These are phyloP conservation scores for Cyberlindnera euphorbiiphila DNA, from an alignment of 805 yeast species.

Conservation along the genomic window DNA sequence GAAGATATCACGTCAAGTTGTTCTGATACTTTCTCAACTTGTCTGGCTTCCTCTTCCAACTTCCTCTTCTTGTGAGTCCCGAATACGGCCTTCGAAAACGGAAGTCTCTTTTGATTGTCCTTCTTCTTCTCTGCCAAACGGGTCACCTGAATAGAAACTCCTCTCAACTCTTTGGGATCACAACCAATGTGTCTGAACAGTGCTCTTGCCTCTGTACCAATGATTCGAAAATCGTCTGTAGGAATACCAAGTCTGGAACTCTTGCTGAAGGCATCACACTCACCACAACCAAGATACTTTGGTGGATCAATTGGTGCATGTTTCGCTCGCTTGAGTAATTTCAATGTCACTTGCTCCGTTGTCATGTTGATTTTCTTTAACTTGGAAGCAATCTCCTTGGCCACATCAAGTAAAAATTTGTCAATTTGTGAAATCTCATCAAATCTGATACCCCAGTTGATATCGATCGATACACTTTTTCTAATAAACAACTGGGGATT, in stretches of 20 bases:
- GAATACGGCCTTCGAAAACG: constrained; percentile 27
- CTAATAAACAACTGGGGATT: constrained; percentile 51
- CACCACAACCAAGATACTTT: constrained; percentile 83
- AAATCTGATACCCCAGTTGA: constrained; percentile 87
- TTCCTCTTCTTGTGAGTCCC: constrained; percentile 11
- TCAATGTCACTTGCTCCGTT: constrained; percentile 60
- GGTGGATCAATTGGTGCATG: constrained; percentile 73
- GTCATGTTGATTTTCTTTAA: constrained; percentile 41
- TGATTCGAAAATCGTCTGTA: constrained; percentile 55
- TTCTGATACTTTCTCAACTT: background rate
- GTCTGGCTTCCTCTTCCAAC: constrained; percentile 1
- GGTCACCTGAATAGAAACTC: constrained; percentile 68
- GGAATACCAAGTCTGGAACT: constrained; percentile 57
- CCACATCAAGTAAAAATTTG: constrained; percentile 51
- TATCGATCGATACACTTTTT: constrained; percentile 81
- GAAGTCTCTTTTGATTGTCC: constrained; percentile 32
- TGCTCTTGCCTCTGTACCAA: constrained; percentile 56
- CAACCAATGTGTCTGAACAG: constrained; percentile 53
- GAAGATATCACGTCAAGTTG: background rate
- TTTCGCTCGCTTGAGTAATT: constrained; percentile 57
- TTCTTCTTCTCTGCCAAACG: constrained; percentile 41
- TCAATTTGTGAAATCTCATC: constrained; percentile 58
- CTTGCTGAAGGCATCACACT: constrained; percentile 61
- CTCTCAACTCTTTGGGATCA: constrained; percentile 69
- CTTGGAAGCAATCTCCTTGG: constrained; percentile 56